A percentile compares a stretch with the other conserved stretches of the same genome.
Evolutionary conservation across 2,329 filamentous ascomycete genomes (phyloP).

Genomic region (Colletotrichum kahawae): DNA sequence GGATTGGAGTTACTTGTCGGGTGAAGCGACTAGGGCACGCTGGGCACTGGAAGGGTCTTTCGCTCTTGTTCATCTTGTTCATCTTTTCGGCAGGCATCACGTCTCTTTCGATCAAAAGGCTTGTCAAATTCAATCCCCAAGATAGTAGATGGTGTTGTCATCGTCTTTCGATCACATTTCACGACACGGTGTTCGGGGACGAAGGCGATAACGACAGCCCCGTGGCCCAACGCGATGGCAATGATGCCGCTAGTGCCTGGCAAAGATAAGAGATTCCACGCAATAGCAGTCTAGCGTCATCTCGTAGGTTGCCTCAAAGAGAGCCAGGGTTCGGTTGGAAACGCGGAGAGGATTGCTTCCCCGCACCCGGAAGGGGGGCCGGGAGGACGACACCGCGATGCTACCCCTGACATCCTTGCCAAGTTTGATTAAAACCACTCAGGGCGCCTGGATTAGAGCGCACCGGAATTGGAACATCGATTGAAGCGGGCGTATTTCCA

Average conservation of each 20-base stretch:
- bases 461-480: not conserved
- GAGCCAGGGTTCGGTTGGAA: not conserved
- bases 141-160: not conserved
- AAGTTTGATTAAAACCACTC: not conserved
- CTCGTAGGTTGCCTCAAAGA: not conserved
- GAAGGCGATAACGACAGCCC: not conserved
- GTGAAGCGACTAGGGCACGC: not conserved
- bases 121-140: not conserved
- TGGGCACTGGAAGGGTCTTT: not conserved
- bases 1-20: not conserved
- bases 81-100: not conserved
- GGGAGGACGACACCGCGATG: not conserved
- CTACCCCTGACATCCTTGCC: not conserved
- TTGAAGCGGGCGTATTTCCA: not conserved
- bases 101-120: not conserved
- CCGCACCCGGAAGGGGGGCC: not conserved
- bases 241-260: not conserved
- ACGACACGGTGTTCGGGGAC: not conserved
- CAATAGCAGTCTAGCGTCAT: not conserved
- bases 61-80: not conserved
- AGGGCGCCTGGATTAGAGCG: not conserved
- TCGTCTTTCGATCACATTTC: not conserved
- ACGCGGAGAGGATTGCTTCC: not conserved
- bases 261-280: not conserved
- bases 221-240: not conserved